A percentile compares a stretch with the other conserved stretches of the same genome.
These are phyloP conservation scores for Thalia dealbata DNA, from an alignment of 176 grass and related monocot genomes.

Conservation along the genomic window DNA sequence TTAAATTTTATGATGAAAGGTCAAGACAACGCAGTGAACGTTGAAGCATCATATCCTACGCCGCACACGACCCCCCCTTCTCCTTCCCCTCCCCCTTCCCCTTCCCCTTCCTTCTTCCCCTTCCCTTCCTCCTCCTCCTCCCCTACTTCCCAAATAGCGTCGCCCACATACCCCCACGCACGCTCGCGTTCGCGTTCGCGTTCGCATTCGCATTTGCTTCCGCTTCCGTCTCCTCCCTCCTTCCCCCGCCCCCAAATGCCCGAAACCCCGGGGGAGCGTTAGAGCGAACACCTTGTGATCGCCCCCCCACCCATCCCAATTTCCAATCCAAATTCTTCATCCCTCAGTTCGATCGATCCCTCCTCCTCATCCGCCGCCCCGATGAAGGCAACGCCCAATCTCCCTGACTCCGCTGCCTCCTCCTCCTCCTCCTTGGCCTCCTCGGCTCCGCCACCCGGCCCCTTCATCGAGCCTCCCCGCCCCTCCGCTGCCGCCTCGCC, in stretches of 20 bases:
- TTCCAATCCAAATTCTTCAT: background rate
- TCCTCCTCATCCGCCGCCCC: background rate
- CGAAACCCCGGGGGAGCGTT: background rate
- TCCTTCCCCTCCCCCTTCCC: background rate
- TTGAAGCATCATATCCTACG: background rate
- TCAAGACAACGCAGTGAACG: background rate
- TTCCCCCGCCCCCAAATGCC: background rate
- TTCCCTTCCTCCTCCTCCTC: background rate
- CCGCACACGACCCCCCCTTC: background rate
- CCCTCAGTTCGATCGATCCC: no score
- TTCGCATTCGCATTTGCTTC: background rate
- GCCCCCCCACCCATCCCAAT: background rate
- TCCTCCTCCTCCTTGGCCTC: background rate
- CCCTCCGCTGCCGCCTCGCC: background rate
- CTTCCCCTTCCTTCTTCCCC: background rate
- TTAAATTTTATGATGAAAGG: background rate
- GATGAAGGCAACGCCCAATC: conserved; percentile 1
- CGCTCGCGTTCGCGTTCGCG: background rate
- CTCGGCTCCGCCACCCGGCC: background rate
- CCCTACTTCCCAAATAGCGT: background rate
- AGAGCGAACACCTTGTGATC: background rate
- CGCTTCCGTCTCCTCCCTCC: background rate
- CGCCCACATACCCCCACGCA: background rate
- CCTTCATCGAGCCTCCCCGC: background rate
- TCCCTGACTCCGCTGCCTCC: background rate